Evolutionary conservation across 2,329 filamentous ascomycete species (phyloP).

Genomic region (Colletotrichum somersetense): DNA sequence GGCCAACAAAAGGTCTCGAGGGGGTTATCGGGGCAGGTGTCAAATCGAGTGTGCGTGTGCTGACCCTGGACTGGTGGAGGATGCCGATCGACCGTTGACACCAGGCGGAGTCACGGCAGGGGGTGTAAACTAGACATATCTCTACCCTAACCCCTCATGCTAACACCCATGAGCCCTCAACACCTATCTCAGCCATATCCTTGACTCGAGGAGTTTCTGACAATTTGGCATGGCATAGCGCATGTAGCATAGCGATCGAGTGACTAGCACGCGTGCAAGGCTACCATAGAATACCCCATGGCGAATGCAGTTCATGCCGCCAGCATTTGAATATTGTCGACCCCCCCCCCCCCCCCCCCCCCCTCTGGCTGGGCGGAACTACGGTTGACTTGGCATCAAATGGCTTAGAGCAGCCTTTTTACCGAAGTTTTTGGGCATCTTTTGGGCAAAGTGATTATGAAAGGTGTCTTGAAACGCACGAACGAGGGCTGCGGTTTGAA

Average conservation of each 20-base stretch:
- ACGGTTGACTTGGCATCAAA: not conserved
- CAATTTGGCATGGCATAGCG: slow-evolving; percentile 13
- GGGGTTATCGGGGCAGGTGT: slow-evolving; percentile 8
- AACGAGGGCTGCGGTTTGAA: not conserved
- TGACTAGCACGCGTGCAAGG: slow-evolving; percentile 14
- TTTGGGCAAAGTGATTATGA: slow-evolving; percentile 4
- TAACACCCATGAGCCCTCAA: not conserved
- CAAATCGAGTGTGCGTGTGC: slow-evolving; percentile 16
- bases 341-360: not conserved
- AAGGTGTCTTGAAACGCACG: slow-evolving; percentile 9
- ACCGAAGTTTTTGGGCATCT: slow-evolving; percentile 12
- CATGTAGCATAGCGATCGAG: slow-evolving; percentile 17
- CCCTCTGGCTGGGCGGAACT: not conserved
- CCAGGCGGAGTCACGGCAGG: not conserved
- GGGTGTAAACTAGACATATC: not conserved
- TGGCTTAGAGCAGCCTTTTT: not conserved
- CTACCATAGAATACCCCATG: slow-evolving; percentile 25
- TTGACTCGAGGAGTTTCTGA: not conserved
- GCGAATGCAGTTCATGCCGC: slow-evolving; percentile 24
- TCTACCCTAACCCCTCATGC: not conserved
- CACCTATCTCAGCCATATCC: not conserved
- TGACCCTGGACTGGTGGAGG: not conserved
- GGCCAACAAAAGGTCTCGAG: slow-evolving; percentile 9
- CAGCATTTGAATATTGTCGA: slow-evolving; percentile 21
- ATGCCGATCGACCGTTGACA: not conserved